A percentile compares a stretch with the other conserved stretches of the same genome.
Evolutionary conservation across 192 early-diverging fungal genomes (phyloP).

Genomic region (Haplosporangium gracile): DNA sequence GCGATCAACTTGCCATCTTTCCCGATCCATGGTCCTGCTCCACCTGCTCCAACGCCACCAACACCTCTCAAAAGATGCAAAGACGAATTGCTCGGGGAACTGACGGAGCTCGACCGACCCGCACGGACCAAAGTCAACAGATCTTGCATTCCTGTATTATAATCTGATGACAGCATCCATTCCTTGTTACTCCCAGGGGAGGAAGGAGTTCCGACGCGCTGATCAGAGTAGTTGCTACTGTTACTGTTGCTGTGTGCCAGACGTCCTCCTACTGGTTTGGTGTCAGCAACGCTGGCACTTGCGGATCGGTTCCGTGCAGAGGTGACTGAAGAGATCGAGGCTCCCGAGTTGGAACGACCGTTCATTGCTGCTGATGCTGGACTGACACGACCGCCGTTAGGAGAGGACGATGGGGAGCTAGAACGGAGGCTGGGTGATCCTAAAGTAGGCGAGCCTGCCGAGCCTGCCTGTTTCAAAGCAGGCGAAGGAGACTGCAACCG

Average conservation of each 20-base stretch:
- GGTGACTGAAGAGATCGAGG: slow-evolving; percentile 4
- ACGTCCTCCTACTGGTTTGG: not conserved
- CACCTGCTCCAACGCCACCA: not conserved
- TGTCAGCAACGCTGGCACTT: slow-evolving; percentile 14
- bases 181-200: slow-evolving; percentile 16
- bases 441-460: not conserved
- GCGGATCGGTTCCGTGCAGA: slow-evolving; percentile 27
- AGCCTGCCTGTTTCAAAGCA: not conserved
- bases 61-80: slow-evolving; percentile 14
- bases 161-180: slow-evolving; percentile 52
- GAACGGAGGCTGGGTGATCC: slow-evolving; percentile 7
- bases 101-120: slow-evolving; percentile 42
- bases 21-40: slow-evolving; percentile 30
- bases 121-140: slow-evolving; percentile 48
- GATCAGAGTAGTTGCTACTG: slow-evolving; percentile 4
- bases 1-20: slow-evolving; percentile 49
- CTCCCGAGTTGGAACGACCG: slow-evolving; percentile 22
- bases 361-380: not conserved
- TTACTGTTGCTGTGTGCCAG: not conserved
- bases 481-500: slow-evolving; percentile 48
- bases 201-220: not conserved
- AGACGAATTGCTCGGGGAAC: slow-evolving; percentile 21
- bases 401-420: slow-evolving; percentile 3
- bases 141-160: slow-evolving; percentile 52
- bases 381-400: not conserved